Percentiles rank a stretch among this genome's conserved stretches.
These are phyloP conservation scores for Helicocarpus griseus DNA, from an alignment of 2,329 filamentous ascomycete genomes.

Conservation along the genomic window DNA sequence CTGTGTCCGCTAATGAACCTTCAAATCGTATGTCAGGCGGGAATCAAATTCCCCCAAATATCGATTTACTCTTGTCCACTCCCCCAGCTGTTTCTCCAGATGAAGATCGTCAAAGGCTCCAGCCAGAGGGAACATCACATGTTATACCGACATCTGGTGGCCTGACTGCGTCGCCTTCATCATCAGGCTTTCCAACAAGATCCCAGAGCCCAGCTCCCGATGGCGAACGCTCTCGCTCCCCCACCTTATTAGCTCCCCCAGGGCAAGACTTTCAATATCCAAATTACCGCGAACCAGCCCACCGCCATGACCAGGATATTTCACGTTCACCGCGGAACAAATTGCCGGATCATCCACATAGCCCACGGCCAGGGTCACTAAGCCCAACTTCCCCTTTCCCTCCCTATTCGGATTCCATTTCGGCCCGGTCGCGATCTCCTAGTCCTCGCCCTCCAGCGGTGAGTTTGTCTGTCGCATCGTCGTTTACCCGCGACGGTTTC, in stretches of 20 bases:
- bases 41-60: conserved; percentile 11
- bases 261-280: conserved; percentile 30
- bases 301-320: conserved; percentile 16
- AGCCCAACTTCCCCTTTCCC: conserved; percentile 57
- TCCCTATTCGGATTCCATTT: conserved; percentile 48
- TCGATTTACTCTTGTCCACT: conserved; percentile 32
- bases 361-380: conserved; percentile 9
- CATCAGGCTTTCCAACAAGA: conserved; percentile 21
- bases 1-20: conserved; percentile 53
- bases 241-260: conserved; percentile 36
- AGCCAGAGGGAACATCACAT: not conserved
- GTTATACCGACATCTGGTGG: conserved; percentile 10
- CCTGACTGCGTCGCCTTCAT: conserved; percentile 26
- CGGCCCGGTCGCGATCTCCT: conserved; percentile 38
- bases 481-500: conserved; percentile 31
- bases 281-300: conserved; percentile 21
- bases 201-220: conserved; percentile 24
- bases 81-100: conserved; percentile 19
- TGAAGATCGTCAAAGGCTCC: conserved; percentile 2
- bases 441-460: conserved; percentile 50
- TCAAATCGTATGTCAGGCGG: conserved; percentile 37
- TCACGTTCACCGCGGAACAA: conserved; percentile 21
- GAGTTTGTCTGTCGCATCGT: conserved; percentile 39
- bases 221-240: conserved; percentile 19
- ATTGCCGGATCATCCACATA: not conserved